Base-by-base conservation (phyloP, 2,329 filamentous ascomycete species). In the Metarhizium rileyi region DNA sequence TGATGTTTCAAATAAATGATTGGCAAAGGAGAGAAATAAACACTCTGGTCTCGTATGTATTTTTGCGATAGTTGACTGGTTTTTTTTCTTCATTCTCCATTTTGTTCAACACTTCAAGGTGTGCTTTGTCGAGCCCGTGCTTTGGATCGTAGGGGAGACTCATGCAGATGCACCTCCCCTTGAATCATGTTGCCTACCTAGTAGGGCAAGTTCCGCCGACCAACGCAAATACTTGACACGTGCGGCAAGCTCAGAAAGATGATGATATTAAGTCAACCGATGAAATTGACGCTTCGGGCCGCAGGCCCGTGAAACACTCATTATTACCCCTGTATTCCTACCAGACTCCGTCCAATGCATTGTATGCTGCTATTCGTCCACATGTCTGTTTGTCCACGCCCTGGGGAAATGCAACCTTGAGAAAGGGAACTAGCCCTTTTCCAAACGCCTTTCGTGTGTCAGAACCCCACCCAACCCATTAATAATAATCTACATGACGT, bases 271-370 rank as follows among this genome's bases (percentile, higher is more conserved):
- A 28, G 22, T 38, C 36, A 28, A 23, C 23, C 9, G 30, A 14
- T 42, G 25, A 18, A 30, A 18, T 42, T 33, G 6, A 38, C 18
- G 35, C 35, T 20, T 41, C 18, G 6, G 20, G n/a, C 36, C 20
- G 38, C 22, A 18, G 18, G 7, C 38, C 23, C 12, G 18, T 33
- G 10, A 10, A 33, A 25, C n/a, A 27, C n/a, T n/a, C 27, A 42
- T 33, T 14, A 47, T 27, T 43, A 16, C 14, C 26, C 4, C 22
- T 28, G 25, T 33, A 28, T n/a, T 18, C 20, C 12, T 36, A 9
- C 26, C 38, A 48, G 46, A 48, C 46, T 48, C 46, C 46, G 25
- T 41, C 41, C 18, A 25, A 48, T 48, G 38, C 46, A 48, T 28
- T 44, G 14, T 48, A 35, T 47, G 45, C 42, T 44, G 27, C 35